Percentiles rank a stretch among this genome's conserved stretches.
Evolutionary conservation across 768 basidiomycete genomes (phyloP).

Genomic region (Collybia nuda): DNA sequence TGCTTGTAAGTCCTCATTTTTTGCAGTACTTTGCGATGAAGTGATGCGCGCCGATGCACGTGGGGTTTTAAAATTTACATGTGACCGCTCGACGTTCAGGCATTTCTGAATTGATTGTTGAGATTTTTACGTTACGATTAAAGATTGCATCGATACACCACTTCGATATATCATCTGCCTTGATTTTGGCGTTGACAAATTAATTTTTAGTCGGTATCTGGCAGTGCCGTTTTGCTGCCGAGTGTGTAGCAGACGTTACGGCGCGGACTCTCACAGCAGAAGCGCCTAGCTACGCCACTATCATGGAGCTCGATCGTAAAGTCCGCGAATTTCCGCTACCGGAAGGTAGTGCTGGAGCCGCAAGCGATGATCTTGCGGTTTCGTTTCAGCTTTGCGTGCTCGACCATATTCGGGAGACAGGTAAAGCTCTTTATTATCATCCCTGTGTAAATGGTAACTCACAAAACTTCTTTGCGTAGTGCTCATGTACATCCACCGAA

Average conservation of each 20-base stretch:
- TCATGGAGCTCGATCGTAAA: conserved; percentile 67
- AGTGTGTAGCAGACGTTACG: conserved; percentile 66
- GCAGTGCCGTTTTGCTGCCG: conserved; percentile 63
- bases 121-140: too few species aligned
- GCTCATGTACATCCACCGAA: conserved; percentile 62
- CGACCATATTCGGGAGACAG: conserved; percentile 48
- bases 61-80: too few species aligned
- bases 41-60: too few species aligned
- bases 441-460: too few species aligned
- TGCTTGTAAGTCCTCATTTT: conserved; percentile 25
- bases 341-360: conserved; percentile 8
- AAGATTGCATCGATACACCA: too few species aligned
- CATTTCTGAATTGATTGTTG: too few species aligned
- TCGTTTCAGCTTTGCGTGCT: conserved; percentile 46
- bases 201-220: conserved; percentile 50
- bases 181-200: not conserved
- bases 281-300: conserved; percentile 59
- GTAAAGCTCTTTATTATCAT: conserved; percentile 29
- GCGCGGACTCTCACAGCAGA: conserved; percentile 62
- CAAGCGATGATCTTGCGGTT: conserved; percentile 26
- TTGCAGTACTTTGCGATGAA: not conserved
- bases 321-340: conserved; percentile 55
- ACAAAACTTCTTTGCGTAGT: conserved; percentile 31
- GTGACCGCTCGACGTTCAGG: too few species aligned
- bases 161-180: too few species aligned